These are phyloP conservation scores for Hericium rajendrae DNA, from an alignment of 768 basidiomycete genomes.

Conservation along the genomic window DNA sequence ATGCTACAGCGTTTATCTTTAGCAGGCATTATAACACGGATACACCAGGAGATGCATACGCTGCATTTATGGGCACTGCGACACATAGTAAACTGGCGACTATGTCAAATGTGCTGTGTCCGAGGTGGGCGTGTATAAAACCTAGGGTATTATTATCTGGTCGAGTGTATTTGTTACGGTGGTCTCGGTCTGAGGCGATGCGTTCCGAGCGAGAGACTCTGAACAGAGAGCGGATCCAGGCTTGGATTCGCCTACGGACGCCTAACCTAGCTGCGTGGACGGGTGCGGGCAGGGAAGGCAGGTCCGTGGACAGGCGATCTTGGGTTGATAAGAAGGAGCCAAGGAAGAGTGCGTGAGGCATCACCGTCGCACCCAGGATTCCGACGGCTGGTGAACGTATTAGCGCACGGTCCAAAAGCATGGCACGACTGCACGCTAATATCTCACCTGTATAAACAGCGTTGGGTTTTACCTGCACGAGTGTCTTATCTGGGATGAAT, in stretches of 20 bases:
- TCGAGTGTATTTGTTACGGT: conserved; percentile 14
- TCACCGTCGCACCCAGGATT: conserved; percentile 77
- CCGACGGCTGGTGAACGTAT: conserved; percentile 41
- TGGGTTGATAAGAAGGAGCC: conserved; percentile 83
- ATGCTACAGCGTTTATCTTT: not conserved
- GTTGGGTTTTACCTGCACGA: conserved; percentile 38
- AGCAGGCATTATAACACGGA: not conserved
- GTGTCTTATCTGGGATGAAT: conserved; percentile 59
- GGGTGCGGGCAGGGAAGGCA: conserved; percentile 5
- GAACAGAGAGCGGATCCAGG: conserved; percentile 4
- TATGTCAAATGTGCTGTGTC: conserved; percentile 38
- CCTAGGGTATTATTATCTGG: conserved; percentile 24
- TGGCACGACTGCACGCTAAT: conserved; percentile 18
- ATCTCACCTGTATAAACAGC: conserved; percentile 58
- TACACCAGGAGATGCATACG: conserved; percentile 32
- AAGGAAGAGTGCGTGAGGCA: conserved; percentile 90
- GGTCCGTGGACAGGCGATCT: conserved; percentile 43
- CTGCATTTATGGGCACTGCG: conserved; percentile 78
- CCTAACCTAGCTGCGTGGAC: conserved; percentile 10
- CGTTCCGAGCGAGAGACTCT: conserved; percentile 2
- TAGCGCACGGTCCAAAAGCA: conserved; percentile 19
- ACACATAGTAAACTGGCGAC: conserved; percentile 59
- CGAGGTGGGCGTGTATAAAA: conserved; percentile 31
- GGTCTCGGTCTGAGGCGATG: not conserved
- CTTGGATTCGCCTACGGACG: conserved; percentile 4